A percentile compares a stretch with the other conserved stretches of the same genome.
These are phyloP conservation scores for Trametes elegans DNA, from an alignment of 768 basidiomycete species.

Conservation along the genomic window DNA sequence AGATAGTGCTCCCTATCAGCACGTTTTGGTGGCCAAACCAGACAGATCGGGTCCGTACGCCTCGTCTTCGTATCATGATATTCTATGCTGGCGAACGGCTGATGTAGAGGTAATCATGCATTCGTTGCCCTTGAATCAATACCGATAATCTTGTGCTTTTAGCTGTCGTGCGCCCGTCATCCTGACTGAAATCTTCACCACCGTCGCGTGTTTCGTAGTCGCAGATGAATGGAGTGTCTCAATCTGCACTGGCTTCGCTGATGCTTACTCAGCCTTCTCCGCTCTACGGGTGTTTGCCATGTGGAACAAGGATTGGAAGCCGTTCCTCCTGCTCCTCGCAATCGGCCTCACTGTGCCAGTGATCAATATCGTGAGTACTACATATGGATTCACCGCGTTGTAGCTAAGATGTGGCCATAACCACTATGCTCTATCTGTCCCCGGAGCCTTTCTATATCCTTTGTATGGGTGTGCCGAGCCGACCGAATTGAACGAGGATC, in stretches of 20 bases:
- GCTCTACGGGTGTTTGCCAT: conserved; percentile 12
- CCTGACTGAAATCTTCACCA: conserved; percentile 5
- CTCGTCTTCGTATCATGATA: too few relatives aligned
- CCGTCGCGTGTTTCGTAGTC: conserved; percentile 1
- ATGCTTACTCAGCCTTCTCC: not conserved
- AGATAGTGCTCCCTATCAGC: conserved; percentile 1
- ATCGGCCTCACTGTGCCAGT: conserved; percentile 3
- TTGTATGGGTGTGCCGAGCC: conserved; percentile 9
- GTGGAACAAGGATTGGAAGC: conserved; percentile 14
- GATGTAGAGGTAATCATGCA: not conserved
- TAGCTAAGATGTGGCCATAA: not conserved
- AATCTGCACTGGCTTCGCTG: not conserved
- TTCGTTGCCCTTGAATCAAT: not conserved
- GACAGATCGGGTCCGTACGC: conserved; percentile 2
- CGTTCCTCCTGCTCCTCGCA: not conserved
- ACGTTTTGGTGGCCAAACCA: conserved; percentile 11
- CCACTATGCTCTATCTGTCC: conserved; percentile 3
- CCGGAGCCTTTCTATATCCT: not conserved
- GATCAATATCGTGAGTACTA: conserved; percentile 4
- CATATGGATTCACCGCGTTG: not conserved
- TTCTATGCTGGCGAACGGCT: not conserved
- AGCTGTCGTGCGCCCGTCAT: conserved; percentile 8
- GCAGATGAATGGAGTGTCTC: not conserved
- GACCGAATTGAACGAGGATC: not conserved
- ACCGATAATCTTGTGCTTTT: too few relatives aligned